phyloP scores from a whole-genome alignment of 1,284 basidiomycete species.

The Ganoderma boninense region DNA sequence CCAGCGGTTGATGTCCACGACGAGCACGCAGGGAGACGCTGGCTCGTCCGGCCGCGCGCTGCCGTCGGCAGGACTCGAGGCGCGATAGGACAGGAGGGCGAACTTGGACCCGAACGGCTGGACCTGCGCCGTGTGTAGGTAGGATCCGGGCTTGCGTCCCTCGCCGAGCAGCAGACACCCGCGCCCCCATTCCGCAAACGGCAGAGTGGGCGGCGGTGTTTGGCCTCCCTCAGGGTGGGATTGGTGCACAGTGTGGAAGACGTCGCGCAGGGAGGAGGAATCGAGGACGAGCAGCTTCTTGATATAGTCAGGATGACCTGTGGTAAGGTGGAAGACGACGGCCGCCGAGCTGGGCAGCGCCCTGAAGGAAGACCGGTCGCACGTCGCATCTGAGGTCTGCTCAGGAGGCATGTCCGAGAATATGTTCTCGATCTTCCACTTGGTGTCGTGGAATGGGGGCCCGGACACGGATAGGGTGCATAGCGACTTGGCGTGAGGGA shows the following conservation, averaged over 20 bases:
- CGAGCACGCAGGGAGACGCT: neutral
- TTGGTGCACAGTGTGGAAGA: neutral
- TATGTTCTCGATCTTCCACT: neutral
- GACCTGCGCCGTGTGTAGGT: neutral
- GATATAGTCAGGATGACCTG: neutral
- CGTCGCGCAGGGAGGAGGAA: neutral
- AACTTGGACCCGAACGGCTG: neutral
- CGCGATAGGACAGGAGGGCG: neutral
- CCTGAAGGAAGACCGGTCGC: neutral
- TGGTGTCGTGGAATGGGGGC: neutral
- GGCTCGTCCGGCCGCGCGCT: neutral
- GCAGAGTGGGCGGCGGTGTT: neutral
- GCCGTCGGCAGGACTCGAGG: neutral
- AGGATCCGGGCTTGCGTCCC: neutral
- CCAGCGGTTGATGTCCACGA: neutral
- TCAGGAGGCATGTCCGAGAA: neutral
- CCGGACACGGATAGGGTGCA: neutral
- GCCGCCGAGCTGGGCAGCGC: neutral
- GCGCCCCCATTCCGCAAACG: neutral
- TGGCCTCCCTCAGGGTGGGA: neutral
- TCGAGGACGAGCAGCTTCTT: neutral
- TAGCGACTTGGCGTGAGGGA: neutral
- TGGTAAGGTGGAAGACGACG: neutral
- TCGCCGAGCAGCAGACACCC: neutral
- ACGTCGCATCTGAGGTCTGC: neutral